Evolutionary conservation across 1,139 yeast genomes (phyloP).

Genomic region (Geotrichum aggregatum): DNA sequence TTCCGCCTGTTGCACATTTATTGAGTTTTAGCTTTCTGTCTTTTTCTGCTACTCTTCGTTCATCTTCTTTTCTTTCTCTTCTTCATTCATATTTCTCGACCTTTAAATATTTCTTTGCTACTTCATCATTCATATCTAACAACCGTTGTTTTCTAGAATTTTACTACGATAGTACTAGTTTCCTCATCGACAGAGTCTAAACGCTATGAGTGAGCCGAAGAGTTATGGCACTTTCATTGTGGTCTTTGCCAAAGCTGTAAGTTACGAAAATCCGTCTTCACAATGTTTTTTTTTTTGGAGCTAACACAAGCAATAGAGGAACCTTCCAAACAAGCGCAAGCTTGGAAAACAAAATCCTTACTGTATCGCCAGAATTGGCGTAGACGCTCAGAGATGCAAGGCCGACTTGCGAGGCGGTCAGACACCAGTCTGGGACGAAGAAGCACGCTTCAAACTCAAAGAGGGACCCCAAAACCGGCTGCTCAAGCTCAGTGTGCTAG

Average conservation of each 20-base stretch:
- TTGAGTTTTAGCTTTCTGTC: no score
- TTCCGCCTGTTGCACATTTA: no score
- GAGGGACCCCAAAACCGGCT: slow-evolving; percentile 44
- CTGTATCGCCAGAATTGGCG: slow-evolving; percentile 75
- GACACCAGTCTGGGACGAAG: slow-evolving; percentile 82
- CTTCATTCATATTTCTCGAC: no score
- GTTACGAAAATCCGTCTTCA: no score
- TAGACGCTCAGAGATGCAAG: slow-evolving; percentile 69
- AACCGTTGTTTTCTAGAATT: no score
- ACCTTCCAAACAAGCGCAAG: slow-evolving; percentile 75
- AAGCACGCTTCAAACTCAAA: slow-evolving; percentile 64
- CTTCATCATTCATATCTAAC: no score
- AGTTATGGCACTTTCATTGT: slow-evolving; percentile 40
- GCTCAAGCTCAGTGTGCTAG: slow-evolving; percentile 71
- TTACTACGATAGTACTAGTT: no score
- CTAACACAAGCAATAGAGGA: slow-evolving; percentile 39
- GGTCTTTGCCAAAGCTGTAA: slow-evolving; percentile 40
- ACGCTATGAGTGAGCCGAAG: slow-evolving; percentile 20
- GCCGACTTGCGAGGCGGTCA: slow-evolving; percentile 82
- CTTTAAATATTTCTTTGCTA: no score
- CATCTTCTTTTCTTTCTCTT: neutral
- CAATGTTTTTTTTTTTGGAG: neutral
- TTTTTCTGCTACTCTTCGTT: no score
- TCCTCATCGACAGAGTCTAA: neutral
- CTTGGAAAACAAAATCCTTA: slow-evolving; percentile 89